A percentile compares a stretch with the other conserved stretches of the same genome.
Conservation (phyloP, 23 red algal species). For the Agarophyton chilense region DNA sequence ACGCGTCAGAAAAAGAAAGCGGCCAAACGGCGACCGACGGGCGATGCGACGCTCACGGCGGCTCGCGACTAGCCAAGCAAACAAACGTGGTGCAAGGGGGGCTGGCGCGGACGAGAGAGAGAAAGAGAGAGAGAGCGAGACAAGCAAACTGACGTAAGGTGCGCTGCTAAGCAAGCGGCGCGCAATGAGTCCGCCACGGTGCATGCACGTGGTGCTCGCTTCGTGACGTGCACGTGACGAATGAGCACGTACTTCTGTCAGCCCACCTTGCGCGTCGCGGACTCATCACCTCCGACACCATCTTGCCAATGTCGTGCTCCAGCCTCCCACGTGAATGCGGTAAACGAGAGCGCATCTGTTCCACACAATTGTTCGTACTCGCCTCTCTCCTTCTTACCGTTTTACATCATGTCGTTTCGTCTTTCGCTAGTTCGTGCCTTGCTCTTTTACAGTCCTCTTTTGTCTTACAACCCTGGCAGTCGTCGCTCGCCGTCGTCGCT, state of each 20-base stretch:
- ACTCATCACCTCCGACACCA: neutral
- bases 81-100: neutral
- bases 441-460: too few species aligned
- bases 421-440: too few species aligned
- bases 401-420: too few species aligned
- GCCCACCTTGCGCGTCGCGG: neutral
- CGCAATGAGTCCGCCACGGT: neutral
- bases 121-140: too few species aligned
- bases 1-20: too few species aligned
- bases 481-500: too few species aligned
- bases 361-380: neutral
- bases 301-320: neutral
- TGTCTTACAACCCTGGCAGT: too few species aligned
- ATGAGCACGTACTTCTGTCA: neutral
- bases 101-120: neutral
- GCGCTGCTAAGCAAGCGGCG: constrained; percentile 2
- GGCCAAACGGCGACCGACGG: too few species aligned
- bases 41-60: too few species aligned
- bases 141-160: neutral
- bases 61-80: too few species aligned
- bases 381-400: neutral
- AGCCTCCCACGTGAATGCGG: neutral
- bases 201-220: neutral
- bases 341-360: neutral
- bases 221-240: neutral